Evolutionary conservation across 2,329 filamentous ascomycete species (phyloP), one percentile per base, ranked within the genome.

Genomic region (Emergomyces africanus): DNA sequence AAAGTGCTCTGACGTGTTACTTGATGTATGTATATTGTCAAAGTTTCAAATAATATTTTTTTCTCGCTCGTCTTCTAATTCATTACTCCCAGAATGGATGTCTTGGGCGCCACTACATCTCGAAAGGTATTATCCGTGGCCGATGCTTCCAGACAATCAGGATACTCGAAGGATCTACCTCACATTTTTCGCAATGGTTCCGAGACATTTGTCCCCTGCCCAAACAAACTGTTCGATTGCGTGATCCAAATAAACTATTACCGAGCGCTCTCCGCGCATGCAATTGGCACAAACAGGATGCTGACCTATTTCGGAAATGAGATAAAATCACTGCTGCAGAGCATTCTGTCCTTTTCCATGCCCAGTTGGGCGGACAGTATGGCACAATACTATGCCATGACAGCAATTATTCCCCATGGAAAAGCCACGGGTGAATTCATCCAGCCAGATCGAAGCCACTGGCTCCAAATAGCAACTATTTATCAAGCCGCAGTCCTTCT

Each of bases 181-280:
- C 55, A 58, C 6, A 28, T 61, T 25, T 63, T 55, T 42, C 57
- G 58, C 25, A 57, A 64, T 44, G 63, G 63, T 14, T 59, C 50
- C 5, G 63, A 61, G 49, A 61, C 63, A 15, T 64, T 60, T 42
- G 54, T 63, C 14, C 56, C 60, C 2, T 64, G 57, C 50, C 61
- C 63, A 20, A 61, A 61, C 54, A 39, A 61, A 35, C 54, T 64
- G 2, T 60, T 64, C 28, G 59, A 61, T 23, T 54, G 37, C 18
- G 54, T 64, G n/a, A 63, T 64, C 46, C 61, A 60, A 44, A 60
- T 62, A 9, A 64, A 64, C 59, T 58, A 63, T 51, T 60, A 59
- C 46, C 60, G 63, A 28, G 48, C 61, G 6, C 15, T 62, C 10
- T 57, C 56, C 10, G n/a, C 23, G 6, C 35, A 57, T 8, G 42